Evolutionary conservation across 306 rosid species (phyloP).

Genomic region (Calophaca sinica): DNA sequence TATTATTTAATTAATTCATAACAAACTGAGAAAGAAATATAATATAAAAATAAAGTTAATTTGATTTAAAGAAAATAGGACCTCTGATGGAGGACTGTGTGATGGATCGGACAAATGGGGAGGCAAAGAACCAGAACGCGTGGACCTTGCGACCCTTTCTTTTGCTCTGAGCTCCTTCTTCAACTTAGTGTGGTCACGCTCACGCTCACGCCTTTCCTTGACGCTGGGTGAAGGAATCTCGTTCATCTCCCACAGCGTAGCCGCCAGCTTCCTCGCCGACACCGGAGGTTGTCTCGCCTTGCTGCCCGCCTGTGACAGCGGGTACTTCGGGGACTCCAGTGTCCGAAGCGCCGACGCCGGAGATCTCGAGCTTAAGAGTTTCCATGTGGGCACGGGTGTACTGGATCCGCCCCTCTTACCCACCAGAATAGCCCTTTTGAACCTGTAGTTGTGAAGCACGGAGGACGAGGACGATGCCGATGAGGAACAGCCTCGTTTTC

Average conservation of each 20-base stretch:
- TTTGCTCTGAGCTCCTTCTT: conserved; percentile 71
- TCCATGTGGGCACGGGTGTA: conserved; percentile 95
- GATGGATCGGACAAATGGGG: conserved; percentile 99
- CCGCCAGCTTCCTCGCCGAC: conserved; percentile 98
- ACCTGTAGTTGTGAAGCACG: conserved; percentile 79
- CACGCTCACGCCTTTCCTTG: conserved; percentile 56
- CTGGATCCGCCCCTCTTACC: conserved; percentile 88
- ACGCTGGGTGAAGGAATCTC: conserved; percentile 88
- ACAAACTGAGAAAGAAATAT: neutral
- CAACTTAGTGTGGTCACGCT: conserved; percentile 55
- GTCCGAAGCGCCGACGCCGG: conserved; percentile 70
- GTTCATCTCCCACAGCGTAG: conserved; percentile 99
- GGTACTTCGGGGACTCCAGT: conserved; percentile 68
- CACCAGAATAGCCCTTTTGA: conserved; percentile 86
- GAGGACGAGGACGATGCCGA: conserved; percentile 94
- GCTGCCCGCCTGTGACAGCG: conserved; percentile 52
- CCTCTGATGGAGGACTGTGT: conserved; percentile 95
- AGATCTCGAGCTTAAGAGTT: conserved; percentile 77
- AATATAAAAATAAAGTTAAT: neutral
- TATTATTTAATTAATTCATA: neutral
- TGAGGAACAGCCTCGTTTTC: conserved; percentile 96
- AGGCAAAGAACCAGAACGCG: conserved; percentile 87
- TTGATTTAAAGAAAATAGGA: conserved; percentile 23
- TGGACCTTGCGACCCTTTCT: conserved; percentile 72
- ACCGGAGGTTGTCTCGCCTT: conserved; percentile 70